Evolutionary conservation across 192 early-diverging fungal genomes (phyloP).

Genomic region (Backusella psychrophila): DNA sequence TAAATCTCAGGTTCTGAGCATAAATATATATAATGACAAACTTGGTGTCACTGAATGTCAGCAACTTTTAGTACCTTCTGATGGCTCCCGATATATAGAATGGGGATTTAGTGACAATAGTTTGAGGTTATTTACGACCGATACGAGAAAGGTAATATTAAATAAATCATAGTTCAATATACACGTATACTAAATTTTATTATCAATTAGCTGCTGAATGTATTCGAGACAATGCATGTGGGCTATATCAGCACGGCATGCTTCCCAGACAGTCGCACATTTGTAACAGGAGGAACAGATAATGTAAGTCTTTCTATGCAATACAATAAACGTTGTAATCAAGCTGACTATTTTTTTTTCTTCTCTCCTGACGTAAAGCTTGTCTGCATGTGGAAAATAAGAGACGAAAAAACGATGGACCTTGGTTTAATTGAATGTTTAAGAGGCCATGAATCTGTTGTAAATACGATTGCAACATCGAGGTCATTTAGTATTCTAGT

Average conservation of each 20-base stretch:
- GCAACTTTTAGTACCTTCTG: slow-evolving; percentile 43
- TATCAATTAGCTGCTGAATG: slow-evolving; percentile 34
- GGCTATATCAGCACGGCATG: slow-evolving; percentile 53
- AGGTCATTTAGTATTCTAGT: slow-evolving; percentile 58
- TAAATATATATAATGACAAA: slow-evolving; percentile 43
- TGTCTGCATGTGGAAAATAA: slow-evolving; percentile 58
- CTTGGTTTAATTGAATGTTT: slow-evolving; percentile 51
- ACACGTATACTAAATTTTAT: not conserved
- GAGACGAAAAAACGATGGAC: slow-evolving; percentile 40
- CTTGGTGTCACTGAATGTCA: slow-evolving; percentile 36
- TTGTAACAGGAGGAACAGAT: slow-evolving; percentile 59
- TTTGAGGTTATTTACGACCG: slow-evolving; percentile 48
- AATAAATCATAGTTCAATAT: not conserved
- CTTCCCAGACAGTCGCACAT: slow-evolving; percentile 58
- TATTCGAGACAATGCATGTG: slow-evolving; percentile 61
- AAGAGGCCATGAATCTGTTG: slow-evolving; percentile 53
- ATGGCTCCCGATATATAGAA: slow-evolving; percentile 49
- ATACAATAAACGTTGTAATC: not conserved
- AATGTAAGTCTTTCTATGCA: slow-evolving; percentile 28
- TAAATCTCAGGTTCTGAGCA: slow-evolving; percentile 44
- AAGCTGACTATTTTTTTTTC: not conserved
- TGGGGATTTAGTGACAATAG: slow-evolving; percentile 64
- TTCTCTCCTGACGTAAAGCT: slow-evolving; percentile 32
- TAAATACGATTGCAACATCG: slow-evolving; percentile 51
- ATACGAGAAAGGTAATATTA: slow-evolving; percentile 45